Conservation (phyloP, 2,329 filamentous ascomycete genomes). For the Scedosporium dehoogii region DNA sequence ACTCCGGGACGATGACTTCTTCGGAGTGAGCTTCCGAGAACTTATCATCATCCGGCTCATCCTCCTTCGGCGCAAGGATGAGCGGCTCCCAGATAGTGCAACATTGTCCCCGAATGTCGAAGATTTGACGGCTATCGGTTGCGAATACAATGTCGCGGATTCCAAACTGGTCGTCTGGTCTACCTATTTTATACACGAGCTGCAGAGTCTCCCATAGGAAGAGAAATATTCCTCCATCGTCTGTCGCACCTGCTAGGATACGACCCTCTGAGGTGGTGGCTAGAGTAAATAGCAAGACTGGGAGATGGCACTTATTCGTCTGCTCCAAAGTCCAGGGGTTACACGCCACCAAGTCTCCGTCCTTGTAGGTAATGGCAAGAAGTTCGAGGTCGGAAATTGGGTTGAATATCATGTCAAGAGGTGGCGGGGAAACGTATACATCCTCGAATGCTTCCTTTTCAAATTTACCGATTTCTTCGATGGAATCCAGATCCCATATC, state of each 20-base stretch:
- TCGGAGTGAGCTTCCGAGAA: neutral
- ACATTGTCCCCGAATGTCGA: constrained; percentile 11
- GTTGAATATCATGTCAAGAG: constrained; percentile 11
- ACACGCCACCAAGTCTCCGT: constrained; percentile 12
- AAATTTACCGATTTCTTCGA: constrained; percentile 2
- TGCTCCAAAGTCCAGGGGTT: constrained; percentile 13
- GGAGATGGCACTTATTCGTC: neutral
- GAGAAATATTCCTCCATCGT: constrained; percentile 15
- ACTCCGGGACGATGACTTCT: neutral
- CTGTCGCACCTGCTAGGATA: constrained; percentile 15
- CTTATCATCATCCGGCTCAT: neutral
- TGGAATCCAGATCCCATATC: neutral
- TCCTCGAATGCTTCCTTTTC: constrained; percentile 12
- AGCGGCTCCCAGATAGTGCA: constrained; percentile 15
- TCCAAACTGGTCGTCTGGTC: neutral
- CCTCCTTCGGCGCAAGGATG: neutral
- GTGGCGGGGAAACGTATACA: neutral
- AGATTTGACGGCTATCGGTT: constrained; percentile 12
- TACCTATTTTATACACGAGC: constrained; percentile 9
- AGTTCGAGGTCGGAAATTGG: constrained; percentile 12
- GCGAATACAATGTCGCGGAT: constrained; percentile 13
- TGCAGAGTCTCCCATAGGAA: constrained; percentile 16
- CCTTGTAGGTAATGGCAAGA: constrained; percentile 13
- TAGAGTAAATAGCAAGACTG: constrained; percentile 8
- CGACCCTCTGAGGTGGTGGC: constrained; percentile 16